Percentiles rank a stretch among this genome's conserved stretches.
These are phyloP conservation scores for Serpula lacrymans DNA, from an alignment of 768 basidiomycete genomes.

Conservation along the genomic window DNA sequence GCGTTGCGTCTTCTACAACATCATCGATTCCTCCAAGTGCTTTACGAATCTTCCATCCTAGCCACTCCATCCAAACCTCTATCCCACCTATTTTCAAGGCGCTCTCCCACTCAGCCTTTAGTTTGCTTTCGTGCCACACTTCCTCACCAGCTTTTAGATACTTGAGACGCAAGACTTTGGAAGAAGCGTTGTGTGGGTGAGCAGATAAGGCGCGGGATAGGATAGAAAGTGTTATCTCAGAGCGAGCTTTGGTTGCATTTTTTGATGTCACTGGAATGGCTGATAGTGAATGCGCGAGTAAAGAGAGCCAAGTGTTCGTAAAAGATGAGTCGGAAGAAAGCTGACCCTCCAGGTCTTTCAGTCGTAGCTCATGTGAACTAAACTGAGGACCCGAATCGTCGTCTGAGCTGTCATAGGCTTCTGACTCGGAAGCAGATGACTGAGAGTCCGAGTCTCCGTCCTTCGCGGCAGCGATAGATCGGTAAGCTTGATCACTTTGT, in stretches of 20 bases:
- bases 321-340: conserved; percentile 51
- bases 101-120: conserved; percentile 66
- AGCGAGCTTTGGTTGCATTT: conserved; percentile 63
- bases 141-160: conserved; percentile 74
- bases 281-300: conserved; percentile 61
- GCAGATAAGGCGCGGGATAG: conserved; percentile 60
- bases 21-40: conserved; percentile 47
- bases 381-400: conserved; percentile 28
- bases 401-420: conserved; percentile 32
- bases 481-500: conserved; percentile 42
- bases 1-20: conserved; percentile 48
- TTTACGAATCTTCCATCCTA: conserved; percentile 67
- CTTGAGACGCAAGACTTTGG: conserved; percentile 50
- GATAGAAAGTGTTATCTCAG: conserved; percentile 69
- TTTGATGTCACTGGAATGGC: conserved; percentile 61
- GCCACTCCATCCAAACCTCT: conserved; percentile 75
- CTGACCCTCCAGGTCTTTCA: conserved; percentile 56
- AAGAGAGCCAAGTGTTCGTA: conserved; percentile 55
- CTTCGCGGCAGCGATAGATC: conserved; percentile 40
- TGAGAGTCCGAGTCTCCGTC: conserved; percentile 34
- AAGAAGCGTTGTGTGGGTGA: conserved; percentile 47
- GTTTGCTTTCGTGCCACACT: conserved; percentile 56
- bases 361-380: conserved; percentile 54
- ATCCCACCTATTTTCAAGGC: conserved; percentile 50
- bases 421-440: conserved; percentile 25